phyloP scores from a whole-genome alignment of 2,329 filamentous ascomycete species.

The Lachnellula suecica region DNA sequence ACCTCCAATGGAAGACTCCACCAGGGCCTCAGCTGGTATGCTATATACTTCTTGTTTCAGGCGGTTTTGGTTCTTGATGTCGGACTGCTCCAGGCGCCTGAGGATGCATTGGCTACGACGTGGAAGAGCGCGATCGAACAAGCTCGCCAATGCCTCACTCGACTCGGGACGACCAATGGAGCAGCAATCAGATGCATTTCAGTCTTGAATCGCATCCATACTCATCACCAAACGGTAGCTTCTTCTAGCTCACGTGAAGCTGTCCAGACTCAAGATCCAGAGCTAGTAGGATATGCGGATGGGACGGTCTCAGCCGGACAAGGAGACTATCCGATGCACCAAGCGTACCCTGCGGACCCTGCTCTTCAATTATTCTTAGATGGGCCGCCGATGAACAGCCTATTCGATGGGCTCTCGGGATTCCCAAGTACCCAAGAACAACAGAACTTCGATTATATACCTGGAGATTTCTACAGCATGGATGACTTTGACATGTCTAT shows the following conservation, averaged over 20 bases:
- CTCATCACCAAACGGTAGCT: constrained; percentile 3
- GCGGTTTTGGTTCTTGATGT: constrained; percentile 40
- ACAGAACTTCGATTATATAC: constrained; percentile 17
- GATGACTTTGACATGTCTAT: constrained; percentile 15
- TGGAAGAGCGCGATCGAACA: constrained; percentile 12
- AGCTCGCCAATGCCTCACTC: constrained; percentile 8
- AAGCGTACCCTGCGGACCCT: constrained; percentile 11
- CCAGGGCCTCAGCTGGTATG: constrained; percentile 41
- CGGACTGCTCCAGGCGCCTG: constrained; percentile 15
- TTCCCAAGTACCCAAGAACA: constrained; percentile 20
- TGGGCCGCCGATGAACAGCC: constrained; percentile 7
- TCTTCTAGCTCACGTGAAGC: background rate
- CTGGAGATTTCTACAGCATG: constrained; percentile 14
- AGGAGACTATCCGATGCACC: constrained; percentile 4
- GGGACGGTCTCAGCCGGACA: background rate
- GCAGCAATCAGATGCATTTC: constrained; percentile 17
- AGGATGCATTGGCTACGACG: constrained; percentile 6
- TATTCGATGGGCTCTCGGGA: constrained; percentile 15
- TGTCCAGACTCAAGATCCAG: background rate
- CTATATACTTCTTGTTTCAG: constrained; percentile 45
- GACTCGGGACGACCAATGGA: constrained; percentile 10
- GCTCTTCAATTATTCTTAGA: constrained; percentile 14
- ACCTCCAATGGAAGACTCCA: constrained; percentile 28
- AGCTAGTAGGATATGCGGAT: background rate
- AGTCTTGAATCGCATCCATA: constrained; percentile 16